Conservation (phyloP, 1,284 basidiomycete species). For the Omphalotus olearius region DNA sequence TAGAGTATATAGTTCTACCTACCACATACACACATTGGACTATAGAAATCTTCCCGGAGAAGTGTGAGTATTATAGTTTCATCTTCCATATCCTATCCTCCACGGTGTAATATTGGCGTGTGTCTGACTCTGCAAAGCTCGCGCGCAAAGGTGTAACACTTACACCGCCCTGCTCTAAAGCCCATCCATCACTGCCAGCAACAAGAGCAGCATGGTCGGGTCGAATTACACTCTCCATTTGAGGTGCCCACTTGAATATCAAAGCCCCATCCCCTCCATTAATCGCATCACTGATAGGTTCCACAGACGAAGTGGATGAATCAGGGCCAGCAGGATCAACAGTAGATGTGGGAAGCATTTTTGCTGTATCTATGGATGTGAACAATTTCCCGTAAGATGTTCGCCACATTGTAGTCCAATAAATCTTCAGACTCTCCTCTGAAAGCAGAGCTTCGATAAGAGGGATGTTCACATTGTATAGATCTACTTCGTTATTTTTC, state of each 20-base stretch:
- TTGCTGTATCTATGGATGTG: constrained; percentile 37
- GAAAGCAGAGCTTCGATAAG: constrained; percentile 58
- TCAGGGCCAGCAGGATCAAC: constrained; percentile 41
- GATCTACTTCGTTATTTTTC: constrained; percentile 62
- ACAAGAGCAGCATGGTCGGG: constrained; percentile 59
- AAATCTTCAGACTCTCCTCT: constrained; percentile 54
- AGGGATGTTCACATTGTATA: constrained; percentile 82
- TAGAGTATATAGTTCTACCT: not conserved
- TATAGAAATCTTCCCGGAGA: not conserved
- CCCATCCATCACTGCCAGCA: constrained; percentile 80
- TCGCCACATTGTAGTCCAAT: constrained; percentile 75
- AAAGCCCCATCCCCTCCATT: constrained; percentile 36
- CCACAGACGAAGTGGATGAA: constrained; percentile 22
- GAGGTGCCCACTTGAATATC: constrained; percentile 79
- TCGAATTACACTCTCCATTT: constrained; percentile 65
- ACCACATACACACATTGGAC: not conserved
- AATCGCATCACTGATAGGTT: constrained; percentile 15
- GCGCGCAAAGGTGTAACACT: constrained; percentile 76
- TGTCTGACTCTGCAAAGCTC: constrained; percentile 61
- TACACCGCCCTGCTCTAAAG: constrained; percentile 59
- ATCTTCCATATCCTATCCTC: constrained; percentile 50
- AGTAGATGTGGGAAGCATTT: constrained; percentile 4
- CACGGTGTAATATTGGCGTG: constrained; percentile 21
- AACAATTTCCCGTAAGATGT: constrained; percentile 76
- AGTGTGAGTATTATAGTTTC: constrained; percentile 33